Conservation (phyloP, 192 early-diverging fungal genomes). For the Hyaloraphidium curvatum region DNA sequence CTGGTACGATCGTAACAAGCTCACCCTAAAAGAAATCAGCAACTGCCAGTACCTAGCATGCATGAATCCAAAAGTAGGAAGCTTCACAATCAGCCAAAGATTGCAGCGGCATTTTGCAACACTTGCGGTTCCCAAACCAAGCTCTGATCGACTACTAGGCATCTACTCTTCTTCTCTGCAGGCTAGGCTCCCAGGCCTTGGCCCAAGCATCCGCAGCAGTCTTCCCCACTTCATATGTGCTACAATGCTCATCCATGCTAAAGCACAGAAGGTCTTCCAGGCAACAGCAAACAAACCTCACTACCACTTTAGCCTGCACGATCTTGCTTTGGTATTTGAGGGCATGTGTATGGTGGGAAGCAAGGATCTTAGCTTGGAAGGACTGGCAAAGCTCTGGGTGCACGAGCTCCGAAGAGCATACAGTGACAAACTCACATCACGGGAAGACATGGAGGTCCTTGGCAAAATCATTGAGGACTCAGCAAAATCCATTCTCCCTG, state of each 20-base stretch:
- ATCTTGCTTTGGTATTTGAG: conserved; percentile 42
- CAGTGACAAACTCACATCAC: conserved; percentile 41
- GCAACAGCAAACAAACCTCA: conserved; percentile 45
- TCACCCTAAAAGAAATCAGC: conserved; percentile 48
- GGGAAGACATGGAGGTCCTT: too few relatives aligned
- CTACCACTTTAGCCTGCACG: conserved; percentile 43
- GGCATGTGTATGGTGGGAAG: conserved; percentile 33
- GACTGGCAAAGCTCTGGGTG: conserved; percentile 31
- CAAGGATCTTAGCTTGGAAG: conserved; percentile 37
- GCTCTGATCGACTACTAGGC: conserved; percentile 30
- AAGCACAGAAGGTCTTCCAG: conserved; percentile 26
- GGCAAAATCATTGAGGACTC: too few relatives aligned
- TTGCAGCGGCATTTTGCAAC: conserved; percentile 40
- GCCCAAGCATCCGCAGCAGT: too few relatives aligned
- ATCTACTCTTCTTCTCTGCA: too few relatives aligned
- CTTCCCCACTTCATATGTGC: conserved; percentile 29
- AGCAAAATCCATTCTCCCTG: too few relatives aligned
- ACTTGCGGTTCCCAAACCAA: conserved; percentile 39
- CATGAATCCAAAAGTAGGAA: conserved; percentile 47
- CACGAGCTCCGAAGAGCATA: conserved; percentile 38
- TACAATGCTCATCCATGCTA: too few relatives aligned
- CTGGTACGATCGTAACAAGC: conserved; percentile 40
- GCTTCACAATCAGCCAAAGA: conserved; percentile 33
- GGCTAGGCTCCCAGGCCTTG: too few relatives aligned
- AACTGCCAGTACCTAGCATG: conserved; percentile 47